These are phyloP conservation scores for Aureobasidium lini DNA, from an alignment of 2,329 filamentous ascomycete genomes.

Conservation along the genomic window DNA sequence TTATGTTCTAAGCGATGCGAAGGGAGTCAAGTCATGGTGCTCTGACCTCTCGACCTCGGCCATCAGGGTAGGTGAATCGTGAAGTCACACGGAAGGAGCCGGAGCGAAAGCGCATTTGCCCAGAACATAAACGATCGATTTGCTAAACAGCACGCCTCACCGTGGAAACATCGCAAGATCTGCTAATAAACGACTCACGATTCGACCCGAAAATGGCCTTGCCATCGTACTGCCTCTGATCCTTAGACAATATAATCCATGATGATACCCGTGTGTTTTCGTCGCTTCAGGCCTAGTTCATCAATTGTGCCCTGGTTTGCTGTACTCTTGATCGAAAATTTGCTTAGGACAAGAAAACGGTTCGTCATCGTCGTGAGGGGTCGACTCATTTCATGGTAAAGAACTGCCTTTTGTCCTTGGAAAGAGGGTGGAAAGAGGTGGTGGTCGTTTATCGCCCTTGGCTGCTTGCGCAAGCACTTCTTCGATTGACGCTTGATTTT, in stretches of 20 bases:
- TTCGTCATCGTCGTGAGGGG: conserved; percentile 6
- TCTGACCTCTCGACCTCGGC: conserved; percentile 1
- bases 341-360: conserved; percentile 2
- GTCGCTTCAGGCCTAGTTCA: background rate
- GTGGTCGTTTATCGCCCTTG: background rate
- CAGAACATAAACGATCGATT: background rate
- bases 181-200: too few relatives aligned
- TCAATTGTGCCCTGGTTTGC: background rate
- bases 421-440: background rate
- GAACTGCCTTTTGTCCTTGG: background rate
- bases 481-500: background rate
- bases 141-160: background rate
- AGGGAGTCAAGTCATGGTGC: background rate
- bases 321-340: background rate
- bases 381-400: background rate
- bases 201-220: background rate
- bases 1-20: background rate
- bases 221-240: background rate
- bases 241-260: background rate
- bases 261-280: background rate
- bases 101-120: background rate
- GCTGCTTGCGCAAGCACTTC: conserved; percentile 3
- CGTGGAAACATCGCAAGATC: background rate
- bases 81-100: conserved; percentile 5
- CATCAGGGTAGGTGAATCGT: conserved; percentile 8